Base-by-base conservation (phyloP, 441 rosid genomes). In the Brassica balearica region DNA sequence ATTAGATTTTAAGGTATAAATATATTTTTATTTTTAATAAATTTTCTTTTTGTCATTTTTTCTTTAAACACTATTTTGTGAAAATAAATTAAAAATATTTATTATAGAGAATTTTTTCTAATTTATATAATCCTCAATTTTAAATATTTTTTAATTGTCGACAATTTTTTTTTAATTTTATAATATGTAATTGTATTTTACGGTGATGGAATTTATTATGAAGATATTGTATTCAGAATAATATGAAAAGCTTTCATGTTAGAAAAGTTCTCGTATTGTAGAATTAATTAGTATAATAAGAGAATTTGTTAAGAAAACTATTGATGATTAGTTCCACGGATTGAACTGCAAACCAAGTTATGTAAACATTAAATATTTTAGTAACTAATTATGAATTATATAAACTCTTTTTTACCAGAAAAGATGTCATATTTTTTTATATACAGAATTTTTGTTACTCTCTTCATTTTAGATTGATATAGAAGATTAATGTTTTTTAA, bases 261-360 rank as follows among this genome's bases (percentile, higher is more conserved):
- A 10, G 6, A 38, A 1, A 68, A 8, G 15, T 15, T 17, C 59
- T 10, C 0, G 12, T 68, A 48, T 0, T 68, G 68, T 46, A 25
- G 38, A 19, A 0, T 14, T 41, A 7, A 23, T 58, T 67, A 58
- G 5, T 34, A 56, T 1, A 55, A 41, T 38, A 25, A 25, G 22
- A 19, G 43, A 15, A 60, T 46, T 60, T 70, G 19, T 64, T 34
- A 7, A 63, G 7, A 64, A 55, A 56, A 58, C 5, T 14, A n/a
- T 25, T 51, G 67, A 77, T 65, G 41, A 77, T 29, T 29, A 63
- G 73, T 77, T 77, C 27, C 29, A 68, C 14, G 38, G 68, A 65
- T 56, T 29, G 10, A 72, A 58, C 27, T 72, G 51, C 23, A 77
- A 69, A 15, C 65, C n/a, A 63, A 23, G 65, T 51, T 9, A 22